Conservation (phyloP, 805 yeast genomes). For the Sugiyamaella boreocaroliniensis region DNA sequence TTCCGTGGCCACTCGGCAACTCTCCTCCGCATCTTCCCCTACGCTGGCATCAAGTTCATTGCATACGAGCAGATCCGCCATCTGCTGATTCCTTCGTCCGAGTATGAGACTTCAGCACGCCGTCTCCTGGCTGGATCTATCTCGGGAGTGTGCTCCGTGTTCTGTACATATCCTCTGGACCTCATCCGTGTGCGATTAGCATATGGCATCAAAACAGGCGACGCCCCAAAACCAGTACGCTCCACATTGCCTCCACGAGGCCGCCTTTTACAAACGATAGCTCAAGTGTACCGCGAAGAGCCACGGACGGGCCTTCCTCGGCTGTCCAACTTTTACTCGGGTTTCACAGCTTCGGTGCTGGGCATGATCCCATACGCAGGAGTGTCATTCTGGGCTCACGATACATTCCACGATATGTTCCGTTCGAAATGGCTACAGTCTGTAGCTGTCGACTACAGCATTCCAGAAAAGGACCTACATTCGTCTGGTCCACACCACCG, state of each 20-base stretch:
- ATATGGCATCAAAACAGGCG: conserved; percentile 41
- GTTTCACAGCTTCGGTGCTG: conserved; percentile 85
- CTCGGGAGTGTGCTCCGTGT: conserved; percentile 82
- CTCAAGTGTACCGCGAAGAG: conserved; percentile 29
- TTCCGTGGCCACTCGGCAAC: conserved; percentile 97
- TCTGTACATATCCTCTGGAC: conserved; percentile 87
- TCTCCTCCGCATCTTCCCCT: conserved; percentile 82
- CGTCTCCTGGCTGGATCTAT: conserved; percentile 83
- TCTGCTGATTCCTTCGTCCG: conserved; percentile 64
- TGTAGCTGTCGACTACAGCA: conserved; percentile 33
- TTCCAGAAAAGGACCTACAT: conserved; percentile 25
- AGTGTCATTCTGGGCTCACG: conserved; percentile 92
- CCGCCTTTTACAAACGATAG: conserved; percentile 24
- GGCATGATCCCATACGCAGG: conserved; percentile 99
- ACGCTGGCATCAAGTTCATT: conserved; percentile 94
- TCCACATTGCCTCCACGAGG: conserved; percentile 12
- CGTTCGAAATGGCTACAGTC: conserved; percentile 51
- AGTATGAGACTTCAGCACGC: conserved; percentile 72
- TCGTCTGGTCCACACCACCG: conserved; percentile 37
- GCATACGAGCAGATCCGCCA: conserved; percentile 90
- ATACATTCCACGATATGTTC: conserved; percentile 78
- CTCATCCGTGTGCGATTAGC: conserved; percentile 87
- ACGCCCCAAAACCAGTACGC: not conserved
- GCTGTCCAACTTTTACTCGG: conserved; percentile 76
- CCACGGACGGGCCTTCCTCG: conserved; percentile 11